Conservation (phyloP, 306 rosid genomes). For the Sophora flavescens region DNA sequence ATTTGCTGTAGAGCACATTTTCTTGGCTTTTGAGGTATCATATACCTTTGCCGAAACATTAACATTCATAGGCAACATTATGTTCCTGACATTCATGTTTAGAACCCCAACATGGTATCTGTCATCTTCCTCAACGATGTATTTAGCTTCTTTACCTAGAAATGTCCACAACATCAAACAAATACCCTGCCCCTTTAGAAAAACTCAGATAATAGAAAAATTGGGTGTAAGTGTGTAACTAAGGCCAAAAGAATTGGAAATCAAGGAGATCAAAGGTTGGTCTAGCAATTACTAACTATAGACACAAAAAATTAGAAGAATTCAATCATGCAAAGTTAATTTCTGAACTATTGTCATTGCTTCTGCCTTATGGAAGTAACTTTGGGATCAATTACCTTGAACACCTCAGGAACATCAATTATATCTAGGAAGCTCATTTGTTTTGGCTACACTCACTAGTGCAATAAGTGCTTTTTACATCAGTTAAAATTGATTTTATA, state of each 20-base stretch:
- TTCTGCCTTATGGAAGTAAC: too few relatives aligned
- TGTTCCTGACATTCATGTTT: conserved; percentile 60
- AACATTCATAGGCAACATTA: conserved; percentile 51
- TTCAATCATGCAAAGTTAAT: not conserved
- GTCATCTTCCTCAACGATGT: conserved; percentile 65
- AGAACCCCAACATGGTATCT: conserved; percentile 64
- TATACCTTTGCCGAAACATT: conserved; percentile 71
- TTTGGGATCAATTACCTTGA: conserved; percentile 49
- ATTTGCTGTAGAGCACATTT: conserved; percentile 57
- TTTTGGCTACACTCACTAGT: too few relatives aligned
- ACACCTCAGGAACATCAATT: conserved; percentile 23
- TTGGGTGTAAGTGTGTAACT: too few relatives aligned
- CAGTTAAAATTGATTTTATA: too few relatives aligned
- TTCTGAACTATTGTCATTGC: not conserved
- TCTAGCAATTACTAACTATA: not conserved
- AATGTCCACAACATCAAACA: too few relatives aligned
- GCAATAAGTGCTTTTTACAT: too few relatives aligned
- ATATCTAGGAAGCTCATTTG: conserved; percentile 29
- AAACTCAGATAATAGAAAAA: too few relatives aligned
- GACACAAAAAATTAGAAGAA: not conserved
- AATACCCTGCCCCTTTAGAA: too few relatives aligned
- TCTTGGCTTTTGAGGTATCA: conserved; percentile 66
- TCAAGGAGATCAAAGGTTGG: too few relatives aligned
- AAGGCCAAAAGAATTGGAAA: too few relatives aligned
- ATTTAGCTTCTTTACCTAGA: conserved; percentile 67